Evolutionary conservation across 768 basidiomycete genomes (phyloP).

Genomic region (Tylopilus sp.): DNA sequence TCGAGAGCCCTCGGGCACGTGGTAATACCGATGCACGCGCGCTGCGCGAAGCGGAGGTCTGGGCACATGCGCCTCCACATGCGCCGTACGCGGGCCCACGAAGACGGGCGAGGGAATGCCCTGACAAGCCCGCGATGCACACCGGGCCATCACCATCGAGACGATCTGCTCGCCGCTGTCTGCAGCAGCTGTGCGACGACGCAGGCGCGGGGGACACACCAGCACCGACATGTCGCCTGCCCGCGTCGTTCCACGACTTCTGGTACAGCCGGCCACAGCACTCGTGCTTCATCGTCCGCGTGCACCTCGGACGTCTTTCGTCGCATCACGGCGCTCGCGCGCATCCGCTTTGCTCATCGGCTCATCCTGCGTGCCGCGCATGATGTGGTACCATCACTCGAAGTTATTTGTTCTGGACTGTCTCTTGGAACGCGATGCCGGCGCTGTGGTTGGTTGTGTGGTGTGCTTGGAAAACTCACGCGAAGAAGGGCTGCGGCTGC

Average conservation of each 20-base stretch:
- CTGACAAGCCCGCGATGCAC: not conserved
- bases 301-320: not conserved
- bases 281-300: not conserved
- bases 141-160: too few relatives aligned
- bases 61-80: too few relatives aligned
- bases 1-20: too few relatives aligned
- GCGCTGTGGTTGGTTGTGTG: not conserved
- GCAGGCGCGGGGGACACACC: not conserved
- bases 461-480: not conserved
- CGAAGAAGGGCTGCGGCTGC: not conserved
- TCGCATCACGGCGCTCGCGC: not conserved
- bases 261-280: not conserved
- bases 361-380: not conserved
- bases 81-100: not conserved
- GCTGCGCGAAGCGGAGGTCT: not conserved
- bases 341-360: not conserved
- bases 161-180: not conserved
- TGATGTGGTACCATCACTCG: not conserved
- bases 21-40: too few relatives aligned
- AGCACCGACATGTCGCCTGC: not conserved
- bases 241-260: not conserved
- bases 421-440: not conserved
- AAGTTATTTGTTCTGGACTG: slow-evolving; percentile 2
- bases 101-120: too few relatives aligned
- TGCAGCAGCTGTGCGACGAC: not conserved